Evolutionary conservation across 164 flowering plant genomes (phyloP).

Genomic region (Dillenia suffruticosa): DNA sequence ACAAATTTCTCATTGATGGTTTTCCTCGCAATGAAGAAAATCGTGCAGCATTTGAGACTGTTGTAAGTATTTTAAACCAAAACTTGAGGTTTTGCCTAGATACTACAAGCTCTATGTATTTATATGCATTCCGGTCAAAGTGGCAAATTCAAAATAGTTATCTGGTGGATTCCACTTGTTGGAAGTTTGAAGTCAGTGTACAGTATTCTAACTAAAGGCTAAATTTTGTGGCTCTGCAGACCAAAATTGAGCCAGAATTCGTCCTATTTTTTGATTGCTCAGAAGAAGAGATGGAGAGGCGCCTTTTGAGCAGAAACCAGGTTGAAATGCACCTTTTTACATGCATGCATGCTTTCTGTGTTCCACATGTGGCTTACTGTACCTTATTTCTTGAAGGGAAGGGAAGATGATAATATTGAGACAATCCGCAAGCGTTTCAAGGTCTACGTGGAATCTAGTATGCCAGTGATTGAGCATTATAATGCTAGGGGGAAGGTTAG

Average conservation of each 20-base stretch:
- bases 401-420: conserved; percentile 32
- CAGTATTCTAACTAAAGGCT: neutral
- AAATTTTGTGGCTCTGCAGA: conserved; percentile 35
- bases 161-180: neutral
- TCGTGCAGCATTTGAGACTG: conserved; percentile 23
- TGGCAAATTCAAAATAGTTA: neutral
- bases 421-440: conserved; percentile 29
- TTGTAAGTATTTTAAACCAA: conserved; percentile 19
- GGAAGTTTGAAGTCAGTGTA: neutral
- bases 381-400: conserved; percentile 14
- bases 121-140: too few relatives aligned
- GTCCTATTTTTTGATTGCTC: conserved; percentile 68
- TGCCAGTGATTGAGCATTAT: conserved; percentile 27
- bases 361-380: neutral
- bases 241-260: conserved; percentile 55
- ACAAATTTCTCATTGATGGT: conserved; percentile 54
- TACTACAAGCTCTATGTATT: neutral
- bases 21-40: conserved; percentile 56
- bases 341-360: neutral
- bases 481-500: conserved; percentile 16
- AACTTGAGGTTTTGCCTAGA: neutral
- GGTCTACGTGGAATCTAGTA: conserved; percentile 25
- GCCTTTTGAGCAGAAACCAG: conserved; percentile 55
- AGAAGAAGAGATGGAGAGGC: conserved; percentile 72
- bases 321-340: conserved; percentile 16